Base-by-base conservation (phyloP, 192 early-diverging fungal genomes). In the Entomortierella chlamydospora region DNA sequence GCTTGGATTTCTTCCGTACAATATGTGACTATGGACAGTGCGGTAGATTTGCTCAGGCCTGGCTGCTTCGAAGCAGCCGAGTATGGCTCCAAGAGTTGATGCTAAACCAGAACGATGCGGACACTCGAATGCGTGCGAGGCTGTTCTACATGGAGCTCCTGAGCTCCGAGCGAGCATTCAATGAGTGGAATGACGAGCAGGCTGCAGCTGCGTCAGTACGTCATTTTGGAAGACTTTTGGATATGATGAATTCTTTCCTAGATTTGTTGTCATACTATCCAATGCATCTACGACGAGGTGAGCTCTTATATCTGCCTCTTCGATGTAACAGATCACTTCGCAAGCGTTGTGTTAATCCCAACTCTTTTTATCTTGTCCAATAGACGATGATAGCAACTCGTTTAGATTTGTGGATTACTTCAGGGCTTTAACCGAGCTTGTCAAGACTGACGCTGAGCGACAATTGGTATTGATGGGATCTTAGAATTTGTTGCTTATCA, bases 131-230 rank as follows among this genome's bases (percentile, higher is more conserved):
- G 31, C 67, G 68, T 20, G 62, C 76, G 23, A 61, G 76, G 2
- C 28, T 54, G 41, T 79, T 79, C 41, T 79, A 60, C 34, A 70
- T 79, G 68, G 76, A 79, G 33, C 57, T 79, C n/a, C 13, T 79
- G 33, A 70, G 67, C 42, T 79, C 76, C n/a, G 68, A 79, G 34
- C 43, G 68, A 10, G 76, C 76, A 22, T 79, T 79, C 63, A 79
- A 79, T 41, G 76, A 57, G 9, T 79, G 76, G 76, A 64, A 49
- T 23, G 76, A 79, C 26, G 68, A 64, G 13, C 30, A 70, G 25
- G 67, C 76, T 12, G 68, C 61, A 13, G 5, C 13, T 2, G 62
- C 57, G 0, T 68, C 62, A 17, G 39, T 30, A 0, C 53, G 57
- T 23, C 76, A 79, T 43, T 79, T 79, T 56, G 37, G 8, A 4